Conservation (phyloP, 345 rosid genomes). For the Turnera subulata region DNA sequence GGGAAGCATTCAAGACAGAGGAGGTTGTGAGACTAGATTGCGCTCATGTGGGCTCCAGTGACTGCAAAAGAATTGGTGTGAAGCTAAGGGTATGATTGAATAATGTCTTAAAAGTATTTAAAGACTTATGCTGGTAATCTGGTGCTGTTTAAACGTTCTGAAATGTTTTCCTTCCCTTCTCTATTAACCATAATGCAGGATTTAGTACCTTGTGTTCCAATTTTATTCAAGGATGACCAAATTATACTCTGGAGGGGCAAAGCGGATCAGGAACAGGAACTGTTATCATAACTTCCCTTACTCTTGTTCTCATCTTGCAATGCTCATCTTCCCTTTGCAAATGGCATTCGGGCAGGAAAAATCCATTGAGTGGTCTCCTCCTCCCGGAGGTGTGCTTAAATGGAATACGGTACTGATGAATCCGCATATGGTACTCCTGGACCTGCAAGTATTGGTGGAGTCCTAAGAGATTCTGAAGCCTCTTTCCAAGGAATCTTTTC, state of each 20-base stretch:
- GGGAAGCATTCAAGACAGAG: constrained; percentile 55
- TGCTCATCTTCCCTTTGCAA: no score
- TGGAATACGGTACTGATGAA: no score
- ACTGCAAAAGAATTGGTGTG: constrained; percentile 83
- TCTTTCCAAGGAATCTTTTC: no score
- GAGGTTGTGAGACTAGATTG: constrained; percentile 83
- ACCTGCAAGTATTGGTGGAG: no score
- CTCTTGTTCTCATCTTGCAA: no score
- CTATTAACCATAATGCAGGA: constrained; percentile 43
- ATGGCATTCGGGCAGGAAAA: no score
- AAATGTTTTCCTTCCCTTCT: constrained; percentile 4
- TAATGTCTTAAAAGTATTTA: neutral
- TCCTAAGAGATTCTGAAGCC: no score
- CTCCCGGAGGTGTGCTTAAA: no score
- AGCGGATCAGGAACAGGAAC: constrained; percentile 12
- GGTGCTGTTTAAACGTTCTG: constrained; percentile 1
- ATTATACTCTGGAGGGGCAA: constrained; percentile 82
- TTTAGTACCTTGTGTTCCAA: constrained; percentile 79
- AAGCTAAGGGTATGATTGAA: constrained; percentile 55
- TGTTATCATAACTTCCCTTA: no score
- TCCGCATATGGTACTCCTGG: no score
- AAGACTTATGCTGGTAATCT: neutral
- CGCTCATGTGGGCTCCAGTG: constrained; percentile 67
- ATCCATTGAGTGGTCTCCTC: no score
- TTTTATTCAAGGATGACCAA: constrained; percentile 84